Evolutionary conservation across 495 filamentous ascomycete genomes (phyloP).

Genomic region (Aspergillus steynii): DNA sequence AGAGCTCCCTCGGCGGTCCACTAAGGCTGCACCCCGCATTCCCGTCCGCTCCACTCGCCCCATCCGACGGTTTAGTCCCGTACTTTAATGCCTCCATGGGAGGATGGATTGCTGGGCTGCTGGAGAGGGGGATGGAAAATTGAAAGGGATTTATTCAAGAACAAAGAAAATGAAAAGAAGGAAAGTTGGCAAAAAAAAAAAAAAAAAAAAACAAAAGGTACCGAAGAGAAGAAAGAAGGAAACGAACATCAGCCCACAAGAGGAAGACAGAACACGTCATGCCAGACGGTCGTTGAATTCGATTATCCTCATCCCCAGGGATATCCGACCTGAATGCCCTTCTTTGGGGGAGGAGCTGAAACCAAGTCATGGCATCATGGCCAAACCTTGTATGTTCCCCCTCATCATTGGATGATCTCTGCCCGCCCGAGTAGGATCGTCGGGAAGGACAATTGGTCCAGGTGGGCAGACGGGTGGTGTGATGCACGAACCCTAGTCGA

Average conservation of each 20-base stretch:
- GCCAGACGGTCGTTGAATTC: too few species aligned
- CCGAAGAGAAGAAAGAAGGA: too few species aligned
- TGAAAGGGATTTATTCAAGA: neutral
- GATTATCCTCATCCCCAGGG: neutral
- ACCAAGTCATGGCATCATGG: slow-evolving; percentile 5
- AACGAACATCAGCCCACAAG: too few species aligned
- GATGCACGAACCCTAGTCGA: neutral
- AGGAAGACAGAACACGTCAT: too few species aligned
- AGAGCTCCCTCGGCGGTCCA: slow-evolving; percentile 19
- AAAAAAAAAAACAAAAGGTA: neutral
- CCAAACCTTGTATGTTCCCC: neutral
- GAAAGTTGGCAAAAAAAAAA: neutral
- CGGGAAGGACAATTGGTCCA: too few species aligned
- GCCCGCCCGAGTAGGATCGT: neutral
- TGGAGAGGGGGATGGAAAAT: too few species aligned
- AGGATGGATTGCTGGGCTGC: neutral
- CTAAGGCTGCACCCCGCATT: slow-evolving; percentile 50
- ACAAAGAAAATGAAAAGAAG: neutral
- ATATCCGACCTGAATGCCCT: neutral
- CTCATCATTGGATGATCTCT: neutral
- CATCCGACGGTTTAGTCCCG: slow-evolving; percentile 6
- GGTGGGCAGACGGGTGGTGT: neutral
- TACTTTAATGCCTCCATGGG: neutral
- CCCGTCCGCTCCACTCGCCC: slow-evolving; percentile 33
- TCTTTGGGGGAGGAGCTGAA: neutral